These are phyloP conservation scores for Boletus rubescentipes DNA, from an alignment of 768 basidiomycete species.

Conservation along the genomic window DNA sequence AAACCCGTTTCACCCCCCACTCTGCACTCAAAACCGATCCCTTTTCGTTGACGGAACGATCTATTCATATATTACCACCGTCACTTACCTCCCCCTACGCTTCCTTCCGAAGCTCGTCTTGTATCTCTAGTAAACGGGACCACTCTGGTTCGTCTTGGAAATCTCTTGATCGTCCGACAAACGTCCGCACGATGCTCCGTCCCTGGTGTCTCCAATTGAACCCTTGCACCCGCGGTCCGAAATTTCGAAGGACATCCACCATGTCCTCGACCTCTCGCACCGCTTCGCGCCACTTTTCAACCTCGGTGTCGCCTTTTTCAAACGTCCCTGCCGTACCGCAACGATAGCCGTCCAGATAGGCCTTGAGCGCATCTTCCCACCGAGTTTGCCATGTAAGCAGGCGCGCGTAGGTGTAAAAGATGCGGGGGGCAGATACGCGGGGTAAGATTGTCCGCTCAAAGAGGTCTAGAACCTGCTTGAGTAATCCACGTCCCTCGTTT, in stretches of 20 bases:
- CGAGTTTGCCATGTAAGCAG: constrained; percentile 68
- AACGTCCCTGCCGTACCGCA: constrained; percentile 58
- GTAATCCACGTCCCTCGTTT: constrained; percentile 68
- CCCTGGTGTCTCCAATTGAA: constrained; percentile 84
- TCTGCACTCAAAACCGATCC: not conserved
- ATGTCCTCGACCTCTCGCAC: constrained; percentile 79
- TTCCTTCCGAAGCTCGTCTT: constrained; percentile 31
- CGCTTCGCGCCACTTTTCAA: constrained; percentile 70
- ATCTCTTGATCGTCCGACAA: constrained; percentile 81
- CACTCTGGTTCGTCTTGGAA: constrained; percentile 92
- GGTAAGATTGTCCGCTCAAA: constrained; percentile 81
- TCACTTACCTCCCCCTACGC: not conserved
- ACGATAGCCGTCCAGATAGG: constrained; percentile 85
- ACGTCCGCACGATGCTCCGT: constrained; percentile 82
- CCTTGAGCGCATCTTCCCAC: constrained; percentile 78
- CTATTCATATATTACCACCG: constrained; percentile 21
- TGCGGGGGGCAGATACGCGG: constrained; percentile 70
- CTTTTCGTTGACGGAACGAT: constrained; percentile 1
- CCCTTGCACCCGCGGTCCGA: constrained; percentile 66
- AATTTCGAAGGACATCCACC: constrained; percentile 78
- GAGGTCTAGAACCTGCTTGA: constrained; percentile 65
- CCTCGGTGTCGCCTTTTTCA: constrained; percentile 67
- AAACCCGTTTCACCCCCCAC: not conserved
- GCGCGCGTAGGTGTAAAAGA: constrained; percentile 85
- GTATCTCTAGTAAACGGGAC: constrained; percentile 59